These are phyloP conservation scores for Senna siamea DNA, from an alignment of 306 rosid species.

Conservation along the genomic window DNA sequence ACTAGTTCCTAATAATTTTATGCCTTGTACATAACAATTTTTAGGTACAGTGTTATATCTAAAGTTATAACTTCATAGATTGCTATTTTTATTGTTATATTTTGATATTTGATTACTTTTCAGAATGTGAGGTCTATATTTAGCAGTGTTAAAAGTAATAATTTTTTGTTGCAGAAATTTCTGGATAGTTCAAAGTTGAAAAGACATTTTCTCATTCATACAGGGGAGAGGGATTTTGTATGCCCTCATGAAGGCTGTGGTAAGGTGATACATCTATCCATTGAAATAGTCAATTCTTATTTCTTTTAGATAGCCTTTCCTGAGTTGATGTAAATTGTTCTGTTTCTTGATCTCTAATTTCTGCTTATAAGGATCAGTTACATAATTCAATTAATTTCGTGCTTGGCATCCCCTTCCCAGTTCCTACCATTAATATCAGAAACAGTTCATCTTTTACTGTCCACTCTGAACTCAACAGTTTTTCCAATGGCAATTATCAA, in stretches of 20 bases:
- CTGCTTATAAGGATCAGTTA: neutral
- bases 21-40: too few relatives aligned
- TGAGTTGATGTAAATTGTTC: neutral
- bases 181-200: slow-evolving; percentile 97
- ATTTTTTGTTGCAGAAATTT: slow-evolving; percentile 81
- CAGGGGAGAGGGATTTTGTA: slow-evolving; percentile 91
- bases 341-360: neutral
- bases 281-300: slow-evolving; percentile 26
- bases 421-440: slow-evolving; percentile 2
- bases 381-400: neutral
- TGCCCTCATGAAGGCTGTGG: slow-evolving; percentile 99
- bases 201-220: slow-evolving; percentile 93
- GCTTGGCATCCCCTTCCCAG: neutral
- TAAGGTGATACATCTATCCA: slow-evolving; percentile 71
- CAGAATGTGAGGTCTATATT: neutral
- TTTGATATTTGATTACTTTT: neutral
- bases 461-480: slow-evolving; percentile 17
- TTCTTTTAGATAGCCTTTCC: neutral
- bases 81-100: neutral
- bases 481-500: slow-evolving; percentile 4
- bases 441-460: slow-evolving; percentile 7
- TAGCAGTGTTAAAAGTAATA: neutral
- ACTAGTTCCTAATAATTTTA: too few relatives aligned
- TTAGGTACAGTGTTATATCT: too few relatives aligned
- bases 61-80: too few relatives aligned